These are phyloP conservation scores for Penicillium sp. DNA, from an alignment of 2,329 filamentous ascomycete species.

Conservation along the genomic window DNA sequence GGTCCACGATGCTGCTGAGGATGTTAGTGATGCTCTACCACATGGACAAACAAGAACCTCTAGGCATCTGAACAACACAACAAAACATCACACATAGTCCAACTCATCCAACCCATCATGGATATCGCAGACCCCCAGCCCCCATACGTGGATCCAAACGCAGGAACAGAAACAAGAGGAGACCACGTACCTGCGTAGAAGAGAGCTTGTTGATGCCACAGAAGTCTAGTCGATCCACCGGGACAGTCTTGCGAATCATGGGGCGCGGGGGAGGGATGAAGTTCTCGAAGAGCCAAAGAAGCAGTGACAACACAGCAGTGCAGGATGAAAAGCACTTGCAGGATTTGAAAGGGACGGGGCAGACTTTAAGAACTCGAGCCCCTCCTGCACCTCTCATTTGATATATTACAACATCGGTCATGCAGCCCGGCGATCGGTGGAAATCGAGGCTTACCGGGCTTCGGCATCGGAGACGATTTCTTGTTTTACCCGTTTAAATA, in stretches of 20 bases:
- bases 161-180: conserved; percentile 8
- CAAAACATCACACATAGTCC: neutral
- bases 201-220: conserved; percentile 8
- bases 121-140: conserved; percentile 16
- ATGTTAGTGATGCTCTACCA: neutral
- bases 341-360: conserved; percentile 21
- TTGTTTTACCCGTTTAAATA: neutral
- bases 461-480: conserved; percentile 26
- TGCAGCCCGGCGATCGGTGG: conserved; percentile 45
- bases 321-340: conserved; percentile 25
- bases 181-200: conserved; percentile 18
- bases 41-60: neutral
- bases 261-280: conserved; percentile 6
- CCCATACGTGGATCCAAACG: conserved; percentile 15
- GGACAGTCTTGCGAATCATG: conserved; percentile 19
- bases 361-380: conserved; percentile 37
- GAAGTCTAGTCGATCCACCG: conserved; percentile 14
- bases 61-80: neutral
- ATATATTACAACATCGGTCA: conserved; percentile 45
- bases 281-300: conserved; percentile 15
- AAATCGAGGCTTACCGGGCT: conserved; percentile 37
- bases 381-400: conserved; percentile 45
- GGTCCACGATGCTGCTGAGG: neutral
- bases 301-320: conserved; percentile 24
- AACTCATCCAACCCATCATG: neutral